phyloP scores from a whole-genome alignment of 208 protist genomes.

The Acanthamoeba quina region DNA sequence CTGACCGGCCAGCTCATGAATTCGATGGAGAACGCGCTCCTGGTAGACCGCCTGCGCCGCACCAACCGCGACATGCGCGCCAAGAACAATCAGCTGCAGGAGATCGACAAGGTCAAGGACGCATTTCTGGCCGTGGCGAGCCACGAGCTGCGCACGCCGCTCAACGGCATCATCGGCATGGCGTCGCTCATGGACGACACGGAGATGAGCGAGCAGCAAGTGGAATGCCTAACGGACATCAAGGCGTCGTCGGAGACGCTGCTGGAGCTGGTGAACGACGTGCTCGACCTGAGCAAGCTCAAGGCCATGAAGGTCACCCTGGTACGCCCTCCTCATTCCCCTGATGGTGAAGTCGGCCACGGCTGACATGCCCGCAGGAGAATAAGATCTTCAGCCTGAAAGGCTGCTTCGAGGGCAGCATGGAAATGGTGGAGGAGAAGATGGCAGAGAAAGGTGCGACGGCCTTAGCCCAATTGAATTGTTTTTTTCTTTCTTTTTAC shows the following conservation, averaged over 20 bases:
- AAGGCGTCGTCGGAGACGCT: slow-evolving; percentile 4
- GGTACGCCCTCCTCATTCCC: no score
- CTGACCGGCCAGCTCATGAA: slow-evolving; percentile 50
- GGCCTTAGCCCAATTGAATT: no score
- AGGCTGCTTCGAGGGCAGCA: neutral
- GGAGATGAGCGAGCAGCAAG: neutral
- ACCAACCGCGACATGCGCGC: neutral
- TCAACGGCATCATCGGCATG: slow-evolving; percentile 82
- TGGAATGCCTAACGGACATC: neutral
- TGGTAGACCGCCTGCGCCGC: neutral
- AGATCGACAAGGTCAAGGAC: slow-evolving; percentile 29
- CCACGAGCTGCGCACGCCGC: slow-evolving; percentile 81
- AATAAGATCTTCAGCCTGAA: neutral
- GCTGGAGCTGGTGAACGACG: slow-evolving; percentile 37
- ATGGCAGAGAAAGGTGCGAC: neutral
- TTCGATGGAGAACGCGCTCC: slow-evolving; percentile 42
- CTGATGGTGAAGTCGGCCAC: no score
- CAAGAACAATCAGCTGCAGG: slow-evolving; percentile 8
- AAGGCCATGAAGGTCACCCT: slow-evolving; percentile 9
- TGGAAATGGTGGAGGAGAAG: neutral
- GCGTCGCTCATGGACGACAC: slow-evolving; percentile 72
- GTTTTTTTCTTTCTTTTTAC: no score
- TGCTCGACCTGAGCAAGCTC: slow-evolving; percentile 65
- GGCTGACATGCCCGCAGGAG: neutral
- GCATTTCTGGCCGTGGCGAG: slow-evolving; percentile 66